Evolutionary conservation across 148 eudicot species (phyloP), one percentile per base, ranked within the genome.

Genomic region (Cornus controversa): DNA sequence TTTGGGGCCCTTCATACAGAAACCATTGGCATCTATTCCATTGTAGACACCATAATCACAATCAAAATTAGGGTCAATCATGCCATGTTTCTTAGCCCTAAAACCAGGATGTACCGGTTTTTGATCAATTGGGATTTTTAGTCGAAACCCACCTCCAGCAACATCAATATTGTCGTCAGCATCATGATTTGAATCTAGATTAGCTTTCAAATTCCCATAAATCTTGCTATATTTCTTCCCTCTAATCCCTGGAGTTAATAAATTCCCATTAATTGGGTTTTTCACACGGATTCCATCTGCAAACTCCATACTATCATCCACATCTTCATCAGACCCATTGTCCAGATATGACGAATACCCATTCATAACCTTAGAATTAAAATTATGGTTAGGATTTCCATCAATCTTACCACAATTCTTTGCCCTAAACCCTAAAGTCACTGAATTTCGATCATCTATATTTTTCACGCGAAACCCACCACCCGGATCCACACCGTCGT

Each of bases 301-400:
- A 26, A 69, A 69, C 45, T 81, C 74, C 27, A 22, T 29, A 34
- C 28, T 73, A 5, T 80, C 63, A 2, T 73, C 84, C 0, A 10
- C 70, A 53, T 77, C 84, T 15, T 77, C 72, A 71, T 81, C 77
- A 8, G 80, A 77, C 54, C 77, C 80, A 72, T 40, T 72, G 13
- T 71, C 76, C 80, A 81, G 16, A 77, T 81, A 77, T 25, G 60
- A 45, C 10, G 72, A 16, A 60, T 73, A 42, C 54, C 62, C 77
- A 77, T 67, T 77, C 57, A 71, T 29, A n/a, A 68, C 77, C 74
- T 69, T 73, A 25, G 74, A 58, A 45, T 37, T 74, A 60, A 57
- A 68, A 73, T 79, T 65, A 25, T 83, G 82, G 47, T 27, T 75
- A 67, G 72, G 14, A 36, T 62, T 72, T 29, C 72, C 75, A 8